Base-by-base conservation (phyloP, 2,329 filamentous ascomycete genomes). In the Cercospora beticola region DNA sequence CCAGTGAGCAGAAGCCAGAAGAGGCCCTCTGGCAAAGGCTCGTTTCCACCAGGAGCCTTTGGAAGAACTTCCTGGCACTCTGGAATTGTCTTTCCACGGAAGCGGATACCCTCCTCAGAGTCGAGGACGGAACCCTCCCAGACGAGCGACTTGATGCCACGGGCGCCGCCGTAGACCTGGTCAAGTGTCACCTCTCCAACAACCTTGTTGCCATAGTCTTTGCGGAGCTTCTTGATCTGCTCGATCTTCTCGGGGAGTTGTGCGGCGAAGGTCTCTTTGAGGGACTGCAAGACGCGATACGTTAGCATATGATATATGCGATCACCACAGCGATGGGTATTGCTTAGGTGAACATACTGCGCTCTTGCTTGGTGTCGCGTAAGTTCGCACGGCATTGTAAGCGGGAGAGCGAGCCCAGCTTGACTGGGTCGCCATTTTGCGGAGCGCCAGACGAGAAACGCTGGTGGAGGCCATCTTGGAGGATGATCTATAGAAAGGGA, bases 1-100 rank as follows among this genome's bases (percentile, higher is more conserved):
- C 95, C 95, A 74, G 95, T 99, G 83, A 99, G 84, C 81, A 99
- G 92, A 77, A 99, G 92, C 95, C 95, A 99, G 92, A 99, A 99
- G 81, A 99, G 93, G 88, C 94, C 90, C 88, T 99, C 95, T 70
- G 95, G 95, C 67, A 99, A 90, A 80, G 95, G 95, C 88, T 99
- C 94, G 82, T 93, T 88, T 86, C 95, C 95, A 79, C 95, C 95
- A 74, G 94, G 93, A 72, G 94, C 95, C 88, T 97, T 97, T 83
- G 95, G 95, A 68, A 99, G 93, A 78, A 97, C 86, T 84, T 97
- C 86, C 88, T 98, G 95, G 89, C 94, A 97, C 85, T 99, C 95
- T 77, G 95, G 95, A 79, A 99, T 99, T 75, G 95, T 99, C 89
- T 94, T 95, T 86, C 95, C 95, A 82, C 95, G 91, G 90, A 99